Conservation (phyloP, 352 stramenopile species). For the Phytophthora uliginosa region DNA sequence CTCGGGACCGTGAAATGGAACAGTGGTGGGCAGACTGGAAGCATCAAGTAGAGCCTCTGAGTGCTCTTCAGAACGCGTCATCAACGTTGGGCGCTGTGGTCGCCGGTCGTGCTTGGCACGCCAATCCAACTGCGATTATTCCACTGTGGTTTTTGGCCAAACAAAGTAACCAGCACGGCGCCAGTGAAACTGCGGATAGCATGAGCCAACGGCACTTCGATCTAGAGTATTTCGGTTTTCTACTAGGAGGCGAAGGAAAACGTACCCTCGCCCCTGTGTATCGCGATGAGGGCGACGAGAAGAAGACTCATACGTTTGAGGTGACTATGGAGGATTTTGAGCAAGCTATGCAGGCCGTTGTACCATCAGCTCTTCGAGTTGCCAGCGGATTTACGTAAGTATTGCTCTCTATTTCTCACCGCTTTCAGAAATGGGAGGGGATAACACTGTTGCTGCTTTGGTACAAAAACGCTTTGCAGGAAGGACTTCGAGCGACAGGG, state of each 20-base stretch:
- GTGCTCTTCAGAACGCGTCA: conserved; percentile 19
- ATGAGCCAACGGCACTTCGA: conserved; percentile 6
- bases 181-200: not conserved
- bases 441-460: conserved; percentile 1
- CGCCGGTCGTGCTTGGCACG: conserved; percentile 62
- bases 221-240: conserved; percentile 56
- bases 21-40: conserved; percentile 76
- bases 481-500: conserved; percentile 68
- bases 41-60: conserved; percentile 46
- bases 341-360: conserved; percentile 73
- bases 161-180: conserved; percentile 18
- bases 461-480: conserved; percentile 29
- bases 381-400: conserved; percentile 67
- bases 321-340: conserved; percentile 83
- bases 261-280: not conserved
- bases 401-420: not conserved
- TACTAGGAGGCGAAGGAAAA: conserved; percentile 36
- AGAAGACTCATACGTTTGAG: conserved; percentile 39
- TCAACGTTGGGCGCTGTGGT: conserved; percentile 57
- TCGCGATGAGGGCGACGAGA: conserved; percentile 3
- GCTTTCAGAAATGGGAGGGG: not conserved
- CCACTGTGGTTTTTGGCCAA: conserved; percentile 78
- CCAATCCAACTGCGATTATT: conserved; percentile 73
- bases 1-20: conserved; percentile 56
- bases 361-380: conserved; percentile 73